Percentiles rank a stretch among this genome's conserved stretches.
Conservation (phyloP, 169 alveolate species). For the Babesia bovis region DNA sequence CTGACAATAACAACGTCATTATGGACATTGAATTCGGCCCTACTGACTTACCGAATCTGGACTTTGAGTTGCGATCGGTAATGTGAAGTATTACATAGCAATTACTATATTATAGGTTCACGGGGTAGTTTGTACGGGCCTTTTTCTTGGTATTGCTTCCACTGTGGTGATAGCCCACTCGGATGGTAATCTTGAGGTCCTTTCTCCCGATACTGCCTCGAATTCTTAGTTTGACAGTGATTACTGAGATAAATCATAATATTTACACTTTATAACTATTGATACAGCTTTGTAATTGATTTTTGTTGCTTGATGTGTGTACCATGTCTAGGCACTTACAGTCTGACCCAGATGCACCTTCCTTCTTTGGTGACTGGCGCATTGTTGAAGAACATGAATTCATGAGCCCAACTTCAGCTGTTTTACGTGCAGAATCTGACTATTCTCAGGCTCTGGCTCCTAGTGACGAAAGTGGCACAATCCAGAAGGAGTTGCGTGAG, state of each 20-base stretch:
- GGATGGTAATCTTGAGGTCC: slow-evolving; percentile 66
- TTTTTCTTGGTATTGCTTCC: slow-evolving; percentile 75
- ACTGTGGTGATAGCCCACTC: slow-evolving; percentile 73
- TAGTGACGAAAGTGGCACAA: background rate
- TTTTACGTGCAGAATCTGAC: slow-evolving; percentile 10
- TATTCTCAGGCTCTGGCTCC: slow-evolving; percentile 17
- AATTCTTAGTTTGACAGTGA: background rate
- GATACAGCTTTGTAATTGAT: too few species aligned
- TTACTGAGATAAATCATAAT: too few species aligned
- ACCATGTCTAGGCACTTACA: slow-evolving; percentile 19
- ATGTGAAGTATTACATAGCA: background rate
- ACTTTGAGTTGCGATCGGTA: slow-evolving; percentile 59
- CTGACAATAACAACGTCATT: slow-evolving; percentile 72
- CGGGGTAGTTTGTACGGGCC: slow-evolving; percentile 82
- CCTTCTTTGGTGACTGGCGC: slow-evolving; percentile 59
- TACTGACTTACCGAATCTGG: slow-evolving; percentile 48
- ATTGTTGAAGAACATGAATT: slow-evolving; percentile 55
- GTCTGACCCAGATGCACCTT: background rate
- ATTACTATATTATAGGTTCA: slow-evolving; percentile 55
- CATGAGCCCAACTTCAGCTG: slow-evolving; percentile 27
- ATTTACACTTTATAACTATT: too few species aligned
- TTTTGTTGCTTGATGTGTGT: slow-evolving; percentile 6
- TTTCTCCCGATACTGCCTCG: slow-evolving; percentile 11
- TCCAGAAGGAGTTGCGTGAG: slow-evolving; percentile 34
- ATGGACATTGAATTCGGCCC: slow-evolving; percentile 70